Evolutionary conservation across 164 flowering plant species (phyloP), one percentile per base, ranked within the genome.

Genomic region (Malania oleifera): DNA sequence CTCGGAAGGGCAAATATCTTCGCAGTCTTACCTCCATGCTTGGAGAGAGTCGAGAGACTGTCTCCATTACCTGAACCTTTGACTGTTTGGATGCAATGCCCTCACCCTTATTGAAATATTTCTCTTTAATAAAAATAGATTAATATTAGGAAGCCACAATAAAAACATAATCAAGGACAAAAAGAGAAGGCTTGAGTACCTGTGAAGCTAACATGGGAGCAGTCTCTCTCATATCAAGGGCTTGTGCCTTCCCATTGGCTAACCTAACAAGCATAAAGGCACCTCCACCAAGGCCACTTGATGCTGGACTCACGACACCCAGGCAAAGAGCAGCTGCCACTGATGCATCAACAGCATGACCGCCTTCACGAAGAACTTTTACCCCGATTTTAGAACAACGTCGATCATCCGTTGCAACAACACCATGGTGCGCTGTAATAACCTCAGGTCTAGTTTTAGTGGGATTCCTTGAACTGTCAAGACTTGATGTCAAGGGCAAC

Each of bases 211-310:
- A 51, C 50, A 64, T n/a, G 4, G 89, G 87, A 5, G 93, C 89
- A 44, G 76, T 79, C 77, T 82, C 89, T 67, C 89, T 79, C 78
- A 77, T 74, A 54, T 86, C 89, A 61, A 72, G 75, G 35, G 80
- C 86, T 25, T 70, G 73, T 1, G 70, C 56, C 51, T 47, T 58
- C 27, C 82, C 85, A 67, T 38, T 63, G 8, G 80, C 69, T 51
- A 44, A 59, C 41, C 85, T 72, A 15, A 82, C 8, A 7, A 84
- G 55, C 82, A 86, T 70, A 41, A 82, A 79, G 9, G 76, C 83
- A 39, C 92, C 92, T 2, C 91, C 91, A 1, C 92, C 92, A 51
- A 86, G 62, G 61, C 92, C 89, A 62, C 89, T 86, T 4, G 87
- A 80, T 10, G 85, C 81, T 7, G 89, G 77, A 67, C 79, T 77